Conservation (phyloP, 768 basidiomycete species). For the Mycena olivaceomarginata region DNA sequence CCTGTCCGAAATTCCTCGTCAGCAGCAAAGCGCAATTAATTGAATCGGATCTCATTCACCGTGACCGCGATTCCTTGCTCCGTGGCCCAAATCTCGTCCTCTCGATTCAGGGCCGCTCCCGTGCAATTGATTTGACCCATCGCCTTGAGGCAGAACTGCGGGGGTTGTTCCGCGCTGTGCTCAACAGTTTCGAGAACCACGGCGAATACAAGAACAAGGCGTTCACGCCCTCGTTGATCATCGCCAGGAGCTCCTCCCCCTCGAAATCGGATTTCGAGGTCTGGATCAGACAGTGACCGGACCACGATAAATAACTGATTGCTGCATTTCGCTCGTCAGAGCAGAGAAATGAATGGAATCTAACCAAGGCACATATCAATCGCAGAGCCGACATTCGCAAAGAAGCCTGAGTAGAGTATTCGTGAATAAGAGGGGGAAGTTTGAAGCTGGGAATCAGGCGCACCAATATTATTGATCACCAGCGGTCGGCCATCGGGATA, state of each 20-base stretch:
- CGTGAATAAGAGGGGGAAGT: background rate
- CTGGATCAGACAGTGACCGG: conserved; percentile 46
- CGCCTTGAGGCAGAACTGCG: conserved; percentile 38
- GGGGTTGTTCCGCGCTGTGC: conserved; percentile 33
- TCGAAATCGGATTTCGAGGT: conserved; percentile 47
- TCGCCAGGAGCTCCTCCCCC: conserved; percentile 44
- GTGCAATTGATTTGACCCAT: conserved; percentile 48
- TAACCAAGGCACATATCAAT: background rate
- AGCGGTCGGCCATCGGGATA: background rate
- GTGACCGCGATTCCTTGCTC: conserved; percentile 23
- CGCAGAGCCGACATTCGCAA: conserved; percentile 29
- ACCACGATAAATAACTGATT: conserved; percentile 44
- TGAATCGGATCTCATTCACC: background rate
- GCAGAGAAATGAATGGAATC: too few relatives aligned
- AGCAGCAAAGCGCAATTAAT: background rate
- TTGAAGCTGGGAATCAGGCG: too few relatives aligned
- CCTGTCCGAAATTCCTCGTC: background rate
- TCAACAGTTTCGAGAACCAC: conserved; percentile 46
- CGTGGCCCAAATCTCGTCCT: conserved; percentile 20
- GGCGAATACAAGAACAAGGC: conserved; percentile 45
- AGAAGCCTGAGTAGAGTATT: background rate
- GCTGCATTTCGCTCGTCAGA: background rate
- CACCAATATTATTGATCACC: background rate
- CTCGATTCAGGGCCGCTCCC: conserved; percentile 40
- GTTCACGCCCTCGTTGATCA: conserved; percentile 45